Percentiles rank a stretch among this genome's conserved stretches.
Conservation (phyloP, 1,139 yeast genomes). For the Lodderomyces oxycetoniae region DNA sequence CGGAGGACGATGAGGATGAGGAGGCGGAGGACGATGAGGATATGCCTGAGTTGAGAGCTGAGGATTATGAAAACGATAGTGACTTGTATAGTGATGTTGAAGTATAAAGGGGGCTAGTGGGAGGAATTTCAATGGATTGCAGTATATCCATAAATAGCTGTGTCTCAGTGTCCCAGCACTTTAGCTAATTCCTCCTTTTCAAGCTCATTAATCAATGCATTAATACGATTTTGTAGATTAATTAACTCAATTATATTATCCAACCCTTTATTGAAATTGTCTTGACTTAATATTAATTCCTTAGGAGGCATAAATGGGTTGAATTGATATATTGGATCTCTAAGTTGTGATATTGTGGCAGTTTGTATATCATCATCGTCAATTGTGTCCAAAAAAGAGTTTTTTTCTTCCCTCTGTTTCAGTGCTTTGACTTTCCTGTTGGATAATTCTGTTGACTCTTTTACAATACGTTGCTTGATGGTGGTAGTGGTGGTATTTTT, state of each 20-base stretch:
- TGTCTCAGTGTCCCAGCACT: too few relatives aligned
- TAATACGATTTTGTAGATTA: conserved; percentile 24
- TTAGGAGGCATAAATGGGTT: conserved; percentile 43
- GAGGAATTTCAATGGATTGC: too few relatives aligned
- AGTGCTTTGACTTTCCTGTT: conserved; percentile 3
- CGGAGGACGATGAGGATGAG: conserved; percentile 18
- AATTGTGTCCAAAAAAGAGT: background rate
- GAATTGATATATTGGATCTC: conserved; percentile 47
- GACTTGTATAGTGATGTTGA: conserved; percentile 45
- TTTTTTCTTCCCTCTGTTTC: background rate
- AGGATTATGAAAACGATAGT: conserved; percentile 46
- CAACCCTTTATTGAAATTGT: conserved; percentile 29
- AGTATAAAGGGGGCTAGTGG: too few relatives aligned
- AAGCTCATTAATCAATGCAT: conserved; percentile 16
- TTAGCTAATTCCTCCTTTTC: conserved; percentile 13
- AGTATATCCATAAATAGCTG: too few relatives aligned
- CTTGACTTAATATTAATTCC: conserved; percentile 39
- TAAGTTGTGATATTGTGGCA: background rate
- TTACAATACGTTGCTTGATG: background rate
- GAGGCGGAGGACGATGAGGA: conserved; percentile 15
- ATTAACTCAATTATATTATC: conserved; percentile 23
- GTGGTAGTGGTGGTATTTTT: background rate
- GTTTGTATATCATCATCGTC: conserved; percentile 1
- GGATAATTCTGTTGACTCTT: too few relatives aligned
- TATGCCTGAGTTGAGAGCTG: conserved; percentile 34